Percentiles rank a stretch among this genome's conserved stretches.
These are phyloP conservation scores for Gomphus sp. DNA, from an alignment of 1,284 basidiomycete genomes.

Conservation along the genomic window DNA sequence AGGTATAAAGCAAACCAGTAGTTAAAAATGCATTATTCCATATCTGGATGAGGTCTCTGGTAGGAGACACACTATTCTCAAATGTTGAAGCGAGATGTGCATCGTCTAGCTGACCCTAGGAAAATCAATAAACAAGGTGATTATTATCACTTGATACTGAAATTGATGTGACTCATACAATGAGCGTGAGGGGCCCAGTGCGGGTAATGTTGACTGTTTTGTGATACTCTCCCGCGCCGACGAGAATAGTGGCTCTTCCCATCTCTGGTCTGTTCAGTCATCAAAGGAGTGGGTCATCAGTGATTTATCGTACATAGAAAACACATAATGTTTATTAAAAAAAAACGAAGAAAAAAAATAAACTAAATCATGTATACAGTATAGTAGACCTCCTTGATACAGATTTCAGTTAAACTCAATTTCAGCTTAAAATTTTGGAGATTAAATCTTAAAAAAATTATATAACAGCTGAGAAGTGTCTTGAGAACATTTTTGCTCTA, in stretches of 20 bases:
- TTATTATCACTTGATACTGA: background rate
- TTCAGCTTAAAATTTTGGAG: too few relatives aligned
- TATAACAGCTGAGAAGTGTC: too few relatives aligned
- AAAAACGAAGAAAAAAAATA: too few relatives aligned
- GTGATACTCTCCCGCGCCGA: constrained; percentile 52
- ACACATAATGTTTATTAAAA: too few relatives aligned
- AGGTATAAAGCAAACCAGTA: background rate
- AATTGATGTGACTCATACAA: constrained; percentile 25
- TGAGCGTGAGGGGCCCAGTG: constrained; percentile 41
- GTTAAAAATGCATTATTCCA: constrained; percentile 36
- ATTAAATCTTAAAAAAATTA: too few relatives aligned
- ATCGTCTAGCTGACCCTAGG: constrained; percentile 42
- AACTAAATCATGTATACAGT: too few relatives aligned
- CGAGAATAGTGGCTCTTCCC: constrained; percentile 38
- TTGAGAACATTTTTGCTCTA: too few relatives aligned
- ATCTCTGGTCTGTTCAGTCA: constrained; percentile 26
- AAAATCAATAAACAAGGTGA: background rate
- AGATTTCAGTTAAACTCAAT: too few relatives aligned
- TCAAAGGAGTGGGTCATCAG: background rate
- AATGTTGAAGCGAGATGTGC: constrained; percentile 24
- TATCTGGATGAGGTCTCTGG: constrained; percentile 44
- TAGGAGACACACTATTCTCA: constrained; percentile 21
- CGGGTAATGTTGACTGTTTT: constrained; percentile 52
- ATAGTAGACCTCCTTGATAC: too few relatives aligned
- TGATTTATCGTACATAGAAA: background rate